Evolutionary conservation across 2,329 filamentous ascomycete genomes (phyloP), one percentile per base, ranked within the genome.

Genomic region (Thermoascus crustaceus): DNA sequence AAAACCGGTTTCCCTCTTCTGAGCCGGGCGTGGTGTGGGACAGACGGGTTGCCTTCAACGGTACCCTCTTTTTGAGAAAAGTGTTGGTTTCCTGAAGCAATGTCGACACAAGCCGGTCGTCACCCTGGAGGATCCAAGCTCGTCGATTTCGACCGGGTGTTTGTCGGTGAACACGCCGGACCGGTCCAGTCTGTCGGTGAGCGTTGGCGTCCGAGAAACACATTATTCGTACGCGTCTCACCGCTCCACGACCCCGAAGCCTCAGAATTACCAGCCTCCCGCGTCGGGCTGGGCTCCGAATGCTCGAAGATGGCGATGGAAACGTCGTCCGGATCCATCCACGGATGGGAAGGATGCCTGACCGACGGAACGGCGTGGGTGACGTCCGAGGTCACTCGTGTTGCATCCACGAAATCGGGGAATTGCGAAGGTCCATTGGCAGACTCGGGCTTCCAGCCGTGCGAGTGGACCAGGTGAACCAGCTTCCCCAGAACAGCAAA

Each of bases 401-500:
- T 58, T 19, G 63, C 54, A 39, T 68, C 64, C 38, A 68, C 63
- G 37, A 68, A 67, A 34, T 67, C 64, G 1, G 63, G 63, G 21
- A 62, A 49, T 2, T 61, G 55, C 30, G 46, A 40, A 11, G 25
- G 32, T 14, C 24, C 21, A 18, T 34, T 34, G 27, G 11, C 39
- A 30, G 54, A 55, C n/a, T 60, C 57, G 4, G 56, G 42, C 36
- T 61, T 60, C 58, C 58, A 62, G 38, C 54, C 47, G 27, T 61
- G 59, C 14, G 50, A 49, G 38, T 54, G 56, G 24, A 66, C 64
- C 25, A 68, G 50, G 29, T 60, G 53, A 32, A 68, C 57, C 14
- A 68, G 48, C 50, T 67, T 63, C 16, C 63, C 62, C 5, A 69
- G 55, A 17, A 69, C 65, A 13, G 66, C 66, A 43, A 69, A 69